Base-by-base conservation (phyloP, 129 eudicot species). In the Flaveria trinervia region DNA sequence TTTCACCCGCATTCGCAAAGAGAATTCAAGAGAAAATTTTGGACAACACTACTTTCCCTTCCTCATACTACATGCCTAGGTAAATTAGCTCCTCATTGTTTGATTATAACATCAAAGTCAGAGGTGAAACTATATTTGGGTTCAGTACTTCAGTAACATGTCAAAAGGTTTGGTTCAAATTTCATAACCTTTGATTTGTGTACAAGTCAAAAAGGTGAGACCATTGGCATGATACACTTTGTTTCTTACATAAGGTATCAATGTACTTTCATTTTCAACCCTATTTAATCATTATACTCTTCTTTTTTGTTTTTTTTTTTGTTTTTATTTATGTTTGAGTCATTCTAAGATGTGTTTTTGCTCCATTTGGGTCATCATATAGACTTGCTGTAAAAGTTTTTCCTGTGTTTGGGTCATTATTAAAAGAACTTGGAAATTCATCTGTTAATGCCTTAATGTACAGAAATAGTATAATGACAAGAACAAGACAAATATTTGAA, bases 11-110 rank as follows among this genome's bases (percentile, higher is more conserved):
- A 43, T 95, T 84, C 13, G 99, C 99, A 0, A 82, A 86, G 82
- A 71, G 41, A 7, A 81, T 95, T 77, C 86, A 78, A 73, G 82
- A 80, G 73, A 79, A 57, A 81, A 91, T 95, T 39, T 83, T 84
- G 23, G 99, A 95, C 80, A 91, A 95, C 85, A 95, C 96, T 26
- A 95, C 99, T 22, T 95, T 91, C 74, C 94, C 99, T 67, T 87
- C 99, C 9, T 83, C 82, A 46, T 95, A 93, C 80, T 93, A 93
- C 85, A 54, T 88, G 89, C 84, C 77, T 78, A 93, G 92, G 98
- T 88, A 68, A 9, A 48, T 10, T 13, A n/a, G 11, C 50, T 76
- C 70, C 68, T 44, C 62, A 11, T 44, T 67, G 2, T 71, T 30
- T 65, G 70, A 18, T 70, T 52, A 65, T 66, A 5, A 57, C 0